These are phyloP conservation scores for Trametes coccinea DNA, from an alignment of 768 basidiomycete genomes.

Conservation along the genomic window DNA sequence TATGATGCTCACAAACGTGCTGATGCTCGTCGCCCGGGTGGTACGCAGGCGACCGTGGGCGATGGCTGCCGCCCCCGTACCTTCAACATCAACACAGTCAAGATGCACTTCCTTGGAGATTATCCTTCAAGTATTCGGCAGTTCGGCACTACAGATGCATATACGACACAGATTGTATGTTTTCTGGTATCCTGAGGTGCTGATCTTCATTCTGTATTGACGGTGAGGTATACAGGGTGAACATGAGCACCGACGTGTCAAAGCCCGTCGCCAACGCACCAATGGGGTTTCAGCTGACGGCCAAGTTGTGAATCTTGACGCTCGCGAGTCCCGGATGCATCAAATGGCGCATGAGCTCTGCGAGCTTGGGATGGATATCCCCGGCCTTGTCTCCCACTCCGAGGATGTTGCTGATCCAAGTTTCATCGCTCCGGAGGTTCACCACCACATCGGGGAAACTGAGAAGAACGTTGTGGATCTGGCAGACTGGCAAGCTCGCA, in stretches of 20 bases:
- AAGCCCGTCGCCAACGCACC: slow-evolving; percentile 30
- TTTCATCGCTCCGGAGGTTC: too few relatives aligned
- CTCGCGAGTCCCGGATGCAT: slow-evolving; percentile 8
- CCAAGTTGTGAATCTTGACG: slow-evolving; percentile 30
- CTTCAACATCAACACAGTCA: slow-evolving; percentile 38
- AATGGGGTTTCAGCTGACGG: slow-evolving; percentile 24
- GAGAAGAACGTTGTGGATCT: slow-evolving; percentile 3
- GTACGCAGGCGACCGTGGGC: not conserved
- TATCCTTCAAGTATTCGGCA: slow-evolving; percentile 29
- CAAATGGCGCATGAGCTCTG: not conserved
- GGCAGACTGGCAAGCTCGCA: slow-evolving; percentile 1
- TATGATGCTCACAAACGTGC: slow-evolving; percentile 20
- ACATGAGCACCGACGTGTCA: slow-evolving; percentile 34
- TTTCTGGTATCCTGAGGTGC: too few relatives aligned
- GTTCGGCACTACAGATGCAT: slow-evolving; percentile 40
- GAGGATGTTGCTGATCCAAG: too few relatives aligned
- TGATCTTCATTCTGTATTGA: too few relatives aligned
- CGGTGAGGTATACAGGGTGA: too few relatives aligned
- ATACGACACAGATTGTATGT: slow-evolving; percentile 36
- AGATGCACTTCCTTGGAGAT: slow-evolving; percentile 39
- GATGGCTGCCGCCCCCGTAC: not conserved
- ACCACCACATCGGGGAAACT: not conserved
- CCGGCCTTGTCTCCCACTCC: too few relatives aligned
- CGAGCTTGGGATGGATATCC: not conserved
- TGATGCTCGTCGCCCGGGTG: not conserved